phyloP scores from a whole-genome alignment of 169 alveolate genomes.

The Plasmodium knowlesi region DNA sequence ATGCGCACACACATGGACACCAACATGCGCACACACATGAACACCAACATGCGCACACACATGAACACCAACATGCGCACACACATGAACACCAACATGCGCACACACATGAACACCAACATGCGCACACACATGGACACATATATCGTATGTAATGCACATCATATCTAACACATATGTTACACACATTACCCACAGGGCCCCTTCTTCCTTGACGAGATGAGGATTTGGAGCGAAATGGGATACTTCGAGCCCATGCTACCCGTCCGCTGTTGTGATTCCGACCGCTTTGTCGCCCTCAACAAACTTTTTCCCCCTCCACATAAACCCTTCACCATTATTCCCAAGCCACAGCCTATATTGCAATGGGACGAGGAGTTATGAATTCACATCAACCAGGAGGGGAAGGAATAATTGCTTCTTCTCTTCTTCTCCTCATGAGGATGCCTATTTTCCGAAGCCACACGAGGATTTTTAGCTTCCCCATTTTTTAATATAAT shows the following conservation, averaged over 20 bases:
- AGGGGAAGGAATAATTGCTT: not conserved
- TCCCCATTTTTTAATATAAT: not conserved
- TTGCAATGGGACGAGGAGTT: constrained; percentile 69
- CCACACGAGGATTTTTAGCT: not conserved
- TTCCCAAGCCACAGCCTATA: constrained; percentile 79
- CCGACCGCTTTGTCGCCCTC: constrained; percentile 79
- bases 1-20: not conserved
- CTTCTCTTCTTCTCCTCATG: not conserved
- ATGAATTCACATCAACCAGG: not conserved
- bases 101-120: no score
- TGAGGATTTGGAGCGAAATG: constrained; percentile 78
- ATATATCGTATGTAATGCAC: no score
- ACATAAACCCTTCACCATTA: constrained; percentile 71
- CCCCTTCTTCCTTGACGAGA: constrained; percentile 77
- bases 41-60: no score
- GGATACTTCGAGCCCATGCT: constrained; percentile 82
- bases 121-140: no score
- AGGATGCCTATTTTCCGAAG: not conserved
- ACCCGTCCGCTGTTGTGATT: constrained; percentile 82
- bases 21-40: no score
- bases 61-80: no score
- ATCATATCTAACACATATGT: no score
- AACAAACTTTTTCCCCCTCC: constrained; percentile 82
- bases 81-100: no score
- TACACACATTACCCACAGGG: constrained; percentile 41